Conservation (phyloP, 139 green algal species). For the Microglena sp. region DNA sequence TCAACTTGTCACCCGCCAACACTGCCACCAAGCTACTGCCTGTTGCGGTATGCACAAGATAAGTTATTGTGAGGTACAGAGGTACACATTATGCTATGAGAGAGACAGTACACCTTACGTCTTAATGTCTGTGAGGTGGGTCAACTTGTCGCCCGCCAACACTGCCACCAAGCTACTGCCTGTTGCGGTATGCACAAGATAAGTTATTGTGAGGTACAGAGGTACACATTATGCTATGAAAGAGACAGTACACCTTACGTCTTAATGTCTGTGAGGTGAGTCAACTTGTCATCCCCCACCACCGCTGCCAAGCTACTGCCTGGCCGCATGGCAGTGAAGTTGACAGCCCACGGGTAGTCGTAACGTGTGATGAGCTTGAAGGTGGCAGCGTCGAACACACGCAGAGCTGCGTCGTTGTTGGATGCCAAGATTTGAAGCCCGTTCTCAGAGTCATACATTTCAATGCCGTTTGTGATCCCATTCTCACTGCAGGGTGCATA, state of each 20-base stretch:
- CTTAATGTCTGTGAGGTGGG: too few species aligned
- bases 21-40: too few species aligned
- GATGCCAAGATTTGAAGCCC: constrained; percentile 53
- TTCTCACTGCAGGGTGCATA: constrained; percentile 60
- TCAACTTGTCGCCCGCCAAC: too few species aligned
- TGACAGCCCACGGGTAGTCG: constrained; percentile 76
- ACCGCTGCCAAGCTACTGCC: constrained; percentile 17
- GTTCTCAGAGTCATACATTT: constrained; percentile 48
- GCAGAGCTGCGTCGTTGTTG: constrained; percentile 81
- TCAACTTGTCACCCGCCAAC: too few species aligned
- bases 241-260: constrained; percentile 4
- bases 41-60: too few species aligned
- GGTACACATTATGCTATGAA: too few species aligned
- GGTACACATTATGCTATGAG: too few species aligned
- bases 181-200: too few species aligned
- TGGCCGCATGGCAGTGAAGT: constrained; percentile 57
- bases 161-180: too few species aligned
- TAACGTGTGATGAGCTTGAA: constrained; percentile 17
- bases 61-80: too few species aligned
- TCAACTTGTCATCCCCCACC: constrained; percentile 63
- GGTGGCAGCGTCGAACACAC: constrained; percentile 18
- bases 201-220: too few species aligned
- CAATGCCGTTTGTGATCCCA: constrained; percentile 90
- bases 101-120: constrained; percentile 1
- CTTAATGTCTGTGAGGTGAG: constrained; percentile 28